Base-by-base conservation (phyloP, 495 filamentous ascomycete species). In the Podospora appendiculata region DNA sequence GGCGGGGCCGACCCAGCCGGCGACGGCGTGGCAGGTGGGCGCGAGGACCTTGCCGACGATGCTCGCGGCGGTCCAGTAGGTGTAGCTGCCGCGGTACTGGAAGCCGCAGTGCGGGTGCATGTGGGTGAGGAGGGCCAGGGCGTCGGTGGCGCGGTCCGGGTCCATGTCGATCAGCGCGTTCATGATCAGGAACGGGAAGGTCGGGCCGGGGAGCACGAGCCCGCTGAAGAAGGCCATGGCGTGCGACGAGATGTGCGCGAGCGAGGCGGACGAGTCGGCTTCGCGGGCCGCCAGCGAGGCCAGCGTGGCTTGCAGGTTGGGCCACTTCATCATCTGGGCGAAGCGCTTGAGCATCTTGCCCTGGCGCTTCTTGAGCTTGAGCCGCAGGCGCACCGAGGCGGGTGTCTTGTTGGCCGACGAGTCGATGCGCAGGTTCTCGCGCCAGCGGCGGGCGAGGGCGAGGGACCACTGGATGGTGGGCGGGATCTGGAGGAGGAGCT, bases 11-110 rank as follows among this genome's bases (percentile, higher is more conserved):
- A 88, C 69, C 85, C 85, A 89, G 38, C 74, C 78, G 11, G 81
- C 84, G 18, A 89, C 79, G 49, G 83, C 75, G 25, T 78, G 79
- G 60, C 85, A 87, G 16, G 84, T 85, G 50, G 85, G 87, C 3
- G 85, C 87, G 7, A 96, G 81, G 19, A 88, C 84, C 60, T 87
- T 88, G 18, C 84, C 85, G 7, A 88, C 81, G 53, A 89, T 84
- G 55, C 73, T 85, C 38, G 75, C 64, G 45, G 79, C 78, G 6
- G 82, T 78, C 84, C 85, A 89, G 71, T 87, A 89, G 2, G 85
- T 87, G 62, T 78, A 76, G 58, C 72, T 78, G 40, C 72, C 77
- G 41, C 80, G 77, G 59, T 87, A 87, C 62, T 89, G 85, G 66
- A 89, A 87, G 16, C 85, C 85, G 54, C 79, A 77, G 52, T 80